Conservation (phyloP, 371 early-diverging fungal species). For the Mortierella sp. region DNA sequence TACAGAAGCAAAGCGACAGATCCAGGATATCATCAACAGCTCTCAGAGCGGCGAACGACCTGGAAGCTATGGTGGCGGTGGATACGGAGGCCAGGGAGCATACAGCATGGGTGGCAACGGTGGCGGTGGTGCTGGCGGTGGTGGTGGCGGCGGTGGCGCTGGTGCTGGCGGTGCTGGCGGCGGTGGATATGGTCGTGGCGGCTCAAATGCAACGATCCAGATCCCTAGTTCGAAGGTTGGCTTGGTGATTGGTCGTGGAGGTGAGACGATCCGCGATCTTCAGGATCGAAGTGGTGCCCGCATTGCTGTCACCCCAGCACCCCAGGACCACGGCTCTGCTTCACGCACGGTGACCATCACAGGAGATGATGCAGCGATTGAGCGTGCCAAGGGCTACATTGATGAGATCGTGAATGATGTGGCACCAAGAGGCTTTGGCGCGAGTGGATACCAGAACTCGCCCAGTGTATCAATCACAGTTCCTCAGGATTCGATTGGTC, state of each 20-base stretch:
- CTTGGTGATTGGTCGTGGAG: constrained; percentile 89
- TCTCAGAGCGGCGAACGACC: constrained; percentile 65
- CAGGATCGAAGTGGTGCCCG: constrained; percentile 84
- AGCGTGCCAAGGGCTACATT: constrained; percentile 79
- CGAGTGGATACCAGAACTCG: constrained; percentile 34
- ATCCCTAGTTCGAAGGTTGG: constrained; percentile 84
- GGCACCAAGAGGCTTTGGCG: constrained; percentile 32
- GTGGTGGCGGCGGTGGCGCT: constrained; percentile 59
- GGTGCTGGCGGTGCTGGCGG: constrained; percentile 47
- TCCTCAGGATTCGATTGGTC: constrained; percentile 79
- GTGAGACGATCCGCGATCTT: constrained; percentile 89
- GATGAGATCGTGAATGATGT: constrained; percentile 78
- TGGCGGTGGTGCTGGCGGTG: constrained; percentile 66
- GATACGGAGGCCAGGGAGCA: constrained; percentile 61
- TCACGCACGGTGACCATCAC: constrained; percentile 76
- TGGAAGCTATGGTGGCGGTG: constrained; percentile 71
- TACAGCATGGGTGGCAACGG: constrained; percentile 57
- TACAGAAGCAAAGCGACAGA: constrained; percentile 49
- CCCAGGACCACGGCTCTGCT: constrained; percentile 57
- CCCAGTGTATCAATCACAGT: constrained; percentile 67
- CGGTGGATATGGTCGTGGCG: constrained; percentile 41
- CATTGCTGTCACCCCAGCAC: constrained; percentile 85
- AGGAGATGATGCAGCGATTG: constrained; percentile 78
- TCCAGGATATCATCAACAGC: constrained; percentile 51
- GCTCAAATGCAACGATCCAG: constrained; percentile 58